Evolutionary conservation across 352 stramenopile genomes (phyloP).

Genomic region (Globisporangium camurandrum): DNA sequence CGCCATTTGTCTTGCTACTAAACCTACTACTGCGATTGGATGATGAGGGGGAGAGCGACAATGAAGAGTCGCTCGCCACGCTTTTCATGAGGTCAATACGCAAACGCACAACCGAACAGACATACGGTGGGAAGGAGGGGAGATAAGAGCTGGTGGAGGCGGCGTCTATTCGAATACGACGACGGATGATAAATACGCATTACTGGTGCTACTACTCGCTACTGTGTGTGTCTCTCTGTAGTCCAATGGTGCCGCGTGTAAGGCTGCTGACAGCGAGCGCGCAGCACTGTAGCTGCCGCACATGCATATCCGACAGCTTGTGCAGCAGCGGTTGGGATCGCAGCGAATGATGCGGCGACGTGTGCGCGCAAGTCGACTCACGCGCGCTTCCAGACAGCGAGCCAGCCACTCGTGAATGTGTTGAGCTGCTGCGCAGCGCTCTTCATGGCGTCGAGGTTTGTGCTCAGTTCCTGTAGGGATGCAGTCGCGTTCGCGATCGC

Average conservation of each 20-base stretch:
- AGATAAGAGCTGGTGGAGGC: too few relatives aligned
- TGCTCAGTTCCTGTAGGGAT: constrained; percentile 60
- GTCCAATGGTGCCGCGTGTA: neutral
- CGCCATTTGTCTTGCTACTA: neutral
- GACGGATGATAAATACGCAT: constrained; percentile 10
- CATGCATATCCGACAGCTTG: neutral
- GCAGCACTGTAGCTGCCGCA: neutral
- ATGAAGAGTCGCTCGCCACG: neutral
- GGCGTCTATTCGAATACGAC: constrained; percentile 2
- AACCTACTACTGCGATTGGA: too few relatives aligned
- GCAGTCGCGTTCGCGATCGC: constrained; percentile 42
- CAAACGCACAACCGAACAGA: neutral
- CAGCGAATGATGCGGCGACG: neutral
- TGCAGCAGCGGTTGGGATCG: neutral
- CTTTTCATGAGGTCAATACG: neutral
- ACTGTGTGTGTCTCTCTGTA: neutral
- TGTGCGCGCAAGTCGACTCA: constrained; percentile 1
- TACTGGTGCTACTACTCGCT: neutral
- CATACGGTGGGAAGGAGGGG: too few relatives aligned
- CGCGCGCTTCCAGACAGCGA: constrained; percentile 63
- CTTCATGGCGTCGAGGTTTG: constrained; percentile 55
- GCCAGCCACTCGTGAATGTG: constrained; percentile 59
- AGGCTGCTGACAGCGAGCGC: too few relatives aligned
- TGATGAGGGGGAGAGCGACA: too few relatives aligned
- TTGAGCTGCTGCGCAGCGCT: constrained; percentile 63